phyloP scores from a whole-genome alignment of 1,139 yeast species.

The Arxiozyma bovina region DNA sequence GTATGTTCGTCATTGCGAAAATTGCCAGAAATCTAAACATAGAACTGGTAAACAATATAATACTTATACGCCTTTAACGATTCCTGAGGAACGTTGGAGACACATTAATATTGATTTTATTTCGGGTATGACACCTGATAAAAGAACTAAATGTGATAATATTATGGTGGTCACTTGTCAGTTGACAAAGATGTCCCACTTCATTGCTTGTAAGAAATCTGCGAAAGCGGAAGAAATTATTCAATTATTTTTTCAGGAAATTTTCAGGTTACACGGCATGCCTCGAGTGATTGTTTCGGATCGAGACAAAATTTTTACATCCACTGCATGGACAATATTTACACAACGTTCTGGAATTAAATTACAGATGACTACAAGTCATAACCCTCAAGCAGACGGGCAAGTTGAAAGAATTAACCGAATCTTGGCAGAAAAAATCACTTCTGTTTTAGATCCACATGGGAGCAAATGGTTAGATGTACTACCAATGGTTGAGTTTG shows the following conservation, averaged over 20 bases:
- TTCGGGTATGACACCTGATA: neutral
- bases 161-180: neutral
- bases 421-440: neutral
- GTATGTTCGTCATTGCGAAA: neutral
- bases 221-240: neutral
- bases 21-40: constrained; percentile 1
- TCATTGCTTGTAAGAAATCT: neutral
- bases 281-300: constrained; percentile 1
- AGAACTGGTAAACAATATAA: neutral
- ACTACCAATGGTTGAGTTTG: neutral
- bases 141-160: neutral
- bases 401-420: neutral
- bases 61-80: neutral
- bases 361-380: neutral
- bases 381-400: constrained; percentile 1
- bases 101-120: constrained; percentile 2
- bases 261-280: constrained; percentile 1
- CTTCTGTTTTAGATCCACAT: constrained; percentile 13
- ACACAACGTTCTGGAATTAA: neutral
- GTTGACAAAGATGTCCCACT: constrained; percentile 1
- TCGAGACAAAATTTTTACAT: neutral
- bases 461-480: constrained; percentile 13
- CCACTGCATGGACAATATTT: neutral
- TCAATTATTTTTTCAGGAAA: neutral
- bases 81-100: constrained; percentile 2